Base-by-base conservation (phyloP, 176 grass and related monocot genomes). In the Alloteropsis semialata region DNA sequence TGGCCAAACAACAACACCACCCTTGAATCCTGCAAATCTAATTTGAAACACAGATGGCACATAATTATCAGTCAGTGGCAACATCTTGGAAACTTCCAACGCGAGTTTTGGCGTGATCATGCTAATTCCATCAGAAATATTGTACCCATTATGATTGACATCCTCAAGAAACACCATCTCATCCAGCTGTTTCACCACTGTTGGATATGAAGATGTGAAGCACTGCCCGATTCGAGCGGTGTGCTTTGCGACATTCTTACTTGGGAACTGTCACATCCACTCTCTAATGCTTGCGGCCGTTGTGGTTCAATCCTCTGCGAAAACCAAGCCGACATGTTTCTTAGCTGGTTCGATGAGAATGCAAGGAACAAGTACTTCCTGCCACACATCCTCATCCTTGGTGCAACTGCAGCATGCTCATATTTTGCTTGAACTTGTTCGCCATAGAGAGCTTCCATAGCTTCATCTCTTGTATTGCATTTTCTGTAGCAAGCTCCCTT, bases 61-160 rank as follows among this genome's bases (percentile, higher is more conserved):
- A 1, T 32, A 82, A 16, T 46, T 80, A 37, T 92, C 88, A 0
- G 22, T 87, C 33, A 95, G 62, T 15, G 87, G 86, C 34, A 98
- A 68, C 41, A 45, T 83, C 69, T 90, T n/a, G 29, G 92, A 87
- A 43, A 98, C 92, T 71, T 98, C 88, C 22, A 85, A 64, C 32
- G 92, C 92, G 44, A 98, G 90, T 6, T 95, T 89, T 1, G 89
- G 90, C 8, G 75, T 91, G 50, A 95, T 93, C 44, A 53, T 93
- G 64, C 92, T 92, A 18, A 98, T 93, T 68, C 95, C 95, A 79
- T 98, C 95, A 17, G 92, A 98, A 76, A 95, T 95, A 62, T 79
- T 28, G 24, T 95, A 98, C 0, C 27, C 38, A 76, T 95, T 89
- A n/a, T 59, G 77, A 24, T 80, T 15, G 37, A 95, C 75, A 76